Evolutionary conservation across 805 yeast genomes (phyloP).

Genomic region (Pichia deserticola): DNA sequence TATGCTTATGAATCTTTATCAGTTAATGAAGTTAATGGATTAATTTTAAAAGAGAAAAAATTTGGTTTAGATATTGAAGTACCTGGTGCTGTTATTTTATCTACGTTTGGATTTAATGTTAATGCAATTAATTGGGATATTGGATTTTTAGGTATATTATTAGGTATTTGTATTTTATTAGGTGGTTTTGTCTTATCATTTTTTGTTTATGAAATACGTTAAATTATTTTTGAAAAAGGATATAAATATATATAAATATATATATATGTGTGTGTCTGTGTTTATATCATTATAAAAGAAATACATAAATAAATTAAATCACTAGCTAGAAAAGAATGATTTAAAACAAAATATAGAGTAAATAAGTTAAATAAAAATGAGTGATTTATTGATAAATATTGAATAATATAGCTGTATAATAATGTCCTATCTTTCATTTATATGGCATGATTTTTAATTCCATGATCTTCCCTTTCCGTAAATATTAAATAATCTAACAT

Average conservation of each 20-base stretch:
- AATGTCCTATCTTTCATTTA: not conserved
- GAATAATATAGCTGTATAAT: no score
- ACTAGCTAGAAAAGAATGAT: no score
- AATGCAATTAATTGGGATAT: conserved; percentile 67
- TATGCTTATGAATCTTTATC: conserved; percentile 91
- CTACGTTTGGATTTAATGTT: conserved; percentile 91
- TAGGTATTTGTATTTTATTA: conserved; percentile 46
- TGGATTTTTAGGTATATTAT: conserved; percentile 49
- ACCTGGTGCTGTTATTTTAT: conserved; percentile 94
- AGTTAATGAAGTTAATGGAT: conserved; percentile 85
- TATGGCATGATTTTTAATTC: not conserved
- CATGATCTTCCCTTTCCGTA: not conserved
- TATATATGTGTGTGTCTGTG: no score
- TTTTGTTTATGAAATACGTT: conserved; percentile 71
- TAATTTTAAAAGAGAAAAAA: conserved; percentile 78
- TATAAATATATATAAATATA: no score
- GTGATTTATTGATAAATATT: no score
- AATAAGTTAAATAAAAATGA: no score
- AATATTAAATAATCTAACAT: conserved; percentile 1
- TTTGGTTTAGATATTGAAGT: conserved; percentile 92
- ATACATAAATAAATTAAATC: no score
- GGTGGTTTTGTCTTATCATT: conserved; percentile 74
- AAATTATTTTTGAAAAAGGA: not conserved
- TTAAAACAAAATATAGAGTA: no score
- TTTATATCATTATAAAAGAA: no score